Base-by-base conservation (phyloP, 2,329 filamentous ascomycete species). In the Penicillium thymicola region DNA sequence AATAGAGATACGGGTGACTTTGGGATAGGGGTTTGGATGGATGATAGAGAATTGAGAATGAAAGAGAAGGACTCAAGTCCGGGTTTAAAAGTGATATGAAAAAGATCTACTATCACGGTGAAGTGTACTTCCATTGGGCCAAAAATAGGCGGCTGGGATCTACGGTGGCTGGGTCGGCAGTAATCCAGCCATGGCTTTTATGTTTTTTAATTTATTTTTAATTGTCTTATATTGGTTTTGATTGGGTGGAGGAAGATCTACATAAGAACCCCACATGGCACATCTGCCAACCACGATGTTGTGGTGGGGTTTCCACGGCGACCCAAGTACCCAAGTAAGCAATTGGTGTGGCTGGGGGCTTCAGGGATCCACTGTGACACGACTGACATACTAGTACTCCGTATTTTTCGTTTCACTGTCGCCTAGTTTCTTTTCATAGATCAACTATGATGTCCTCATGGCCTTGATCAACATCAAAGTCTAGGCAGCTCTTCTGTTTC, bases 361-460 rank as follows among this genome's bases (percentile, higher is more conserved):
- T n/a, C 37, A 5, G 14, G 14, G 18, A 5, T 57, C 56, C 61
- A 59, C 62, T 46, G 23, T 36, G 43, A 45, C 40, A 55, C 47
- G 34, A 51, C 47, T n/a, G n/a, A 28, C 18, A 45, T 32, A 8
- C 32, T 21, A 21, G 21, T 21, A 21, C 21, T 21, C 21, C 21
- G 21, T 14, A 52, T 18, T 34, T 32, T 16, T 16, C 9, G 36
- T 52, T 56, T 52, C 36, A 55, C 54, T 48, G 57, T 52, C 63
- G 59, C 64, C 63, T 65, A 59, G 45, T 63, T 65, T 54, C 60
- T 65, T 64, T 65, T 60, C 55, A 64, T 63, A 64, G 60, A 43
- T 51, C 46, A 38, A 30, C n/a, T 43, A 47, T 56, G 48, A 52
- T 56, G 51, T 23, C n/a, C 34, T 7, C n/a, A 47, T 54, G 27